Evolutionary conservation across 495 filamentous ascomycete species (phyloP).

Genomic region (Staphylotrichum longicolle): DNA sequence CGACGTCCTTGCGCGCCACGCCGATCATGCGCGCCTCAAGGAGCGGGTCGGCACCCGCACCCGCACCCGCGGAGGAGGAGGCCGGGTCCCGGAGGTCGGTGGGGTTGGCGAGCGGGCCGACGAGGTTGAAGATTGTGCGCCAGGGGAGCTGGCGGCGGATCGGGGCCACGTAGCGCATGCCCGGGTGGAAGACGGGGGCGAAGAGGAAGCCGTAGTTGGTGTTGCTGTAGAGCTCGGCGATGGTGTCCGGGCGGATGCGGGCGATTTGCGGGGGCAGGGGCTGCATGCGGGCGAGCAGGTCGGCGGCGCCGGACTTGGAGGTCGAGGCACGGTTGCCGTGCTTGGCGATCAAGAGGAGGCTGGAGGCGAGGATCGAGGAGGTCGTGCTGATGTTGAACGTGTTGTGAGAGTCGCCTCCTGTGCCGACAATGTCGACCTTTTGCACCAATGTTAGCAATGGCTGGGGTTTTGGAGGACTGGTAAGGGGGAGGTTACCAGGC

Average conservation of each 20-base stretch:
- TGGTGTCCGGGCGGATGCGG: conserved; percentile 65
- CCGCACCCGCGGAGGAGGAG: no score
- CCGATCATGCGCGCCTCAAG: conserved; percentile 90
- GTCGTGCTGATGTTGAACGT: conserved; percentile 98
- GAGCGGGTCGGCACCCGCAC: conserved; percentile 10
- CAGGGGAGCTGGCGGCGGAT: conserved; percentile 82
- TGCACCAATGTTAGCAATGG: conserved; percentile 12
- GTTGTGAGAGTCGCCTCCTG: conserved; percentile 91
- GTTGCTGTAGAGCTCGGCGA: conserved; percentile 65
- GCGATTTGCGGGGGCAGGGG: conserved; percentile 69
- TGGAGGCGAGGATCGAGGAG: conserved; percentile 85
- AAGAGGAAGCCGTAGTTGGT: conserved; percentile 96
- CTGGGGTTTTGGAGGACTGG: neutral
- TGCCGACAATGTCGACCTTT: conserved; percentile 95
- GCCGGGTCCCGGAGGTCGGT: conserved; percentile 53
- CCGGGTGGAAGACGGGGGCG: conserved; percentile 93
- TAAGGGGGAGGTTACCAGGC: conserved; percentile 52
- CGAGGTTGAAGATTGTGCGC: conserved; percentile 93
- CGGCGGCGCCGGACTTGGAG: conserved; percentile 91
- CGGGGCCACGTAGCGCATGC: conserved; percentile 80
- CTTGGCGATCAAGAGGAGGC: conserved; percentile 78
- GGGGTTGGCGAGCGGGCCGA: conserved; percentile 90
- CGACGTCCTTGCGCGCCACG: conserved; percentile 81
- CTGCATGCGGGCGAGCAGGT: conserved; percentile 71
- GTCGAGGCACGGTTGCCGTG: conserved; percentile 97